phyloP scores from a whole-genome alignment of 1,284 basidiomycete species.

The Cryptococcus depauperatus region DNA sequence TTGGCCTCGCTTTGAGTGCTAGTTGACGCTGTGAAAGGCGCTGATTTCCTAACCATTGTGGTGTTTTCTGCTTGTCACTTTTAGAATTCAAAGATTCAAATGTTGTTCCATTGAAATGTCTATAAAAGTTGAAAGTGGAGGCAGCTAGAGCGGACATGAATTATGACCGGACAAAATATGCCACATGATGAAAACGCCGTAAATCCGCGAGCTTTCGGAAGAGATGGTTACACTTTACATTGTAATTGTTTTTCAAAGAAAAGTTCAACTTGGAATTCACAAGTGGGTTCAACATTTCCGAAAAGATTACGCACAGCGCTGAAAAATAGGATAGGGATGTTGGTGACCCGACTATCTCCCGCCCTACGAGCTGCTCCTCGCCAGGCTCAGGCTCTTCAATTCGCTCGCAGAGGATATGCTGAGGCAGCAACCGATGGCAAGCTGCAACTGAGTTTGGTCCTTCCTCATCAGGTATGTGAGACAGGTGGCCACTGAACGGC shows the following conservation, averaged over 20 bases:
- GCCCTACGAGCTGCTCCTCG: conserved; percentile 41
- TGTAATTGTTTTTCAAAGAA: too few species aligned
- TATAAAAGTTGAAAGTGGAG: conserved; percentile 16
- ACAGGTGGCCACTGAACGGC: not conserved
- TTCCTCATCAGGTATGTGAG: conserved; percentile 78
- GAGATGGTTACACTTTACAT: too few species aligned
- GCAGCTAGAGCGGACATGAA: not conserved
- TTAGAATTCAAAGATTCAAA: not conserved
- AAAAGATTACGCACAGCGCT: not conserved
- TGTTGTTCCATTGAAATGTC: not conserved
- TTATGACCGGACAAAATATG: not conserved
- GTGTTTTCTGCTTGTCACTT: not conserved
- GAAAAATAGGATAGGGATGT: conserved; percentile 18
- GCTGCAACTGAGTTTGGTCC: conserved; percentile 81
- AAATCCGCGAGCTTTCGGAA: conserved; percentile 15
- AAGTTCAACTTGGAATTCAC: too few species aligned
- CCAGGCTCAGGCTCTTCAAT: conserved; percentile 28
- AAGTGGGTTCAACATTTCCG: not conserved
- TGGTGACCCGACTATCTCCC: conserved; percentile 35
- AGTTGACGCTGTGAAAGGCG: conserved; percentile 23
- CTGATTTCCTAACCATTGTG: conserved; percentile 13
- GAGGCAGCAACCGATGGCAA: conserved; percentile 60
- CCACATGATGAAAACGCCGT: not conserved
- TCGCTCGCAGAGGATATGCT: conserved; percentile 73
- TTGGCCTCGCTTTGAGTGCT: conserved; percentile 2